These are phyloP conservation scores for Conoideocrella luteorostrata DNA, from an alignment of 2,329 filamentous ascomycete genomes.

Conservation along the genomic window DNA sequence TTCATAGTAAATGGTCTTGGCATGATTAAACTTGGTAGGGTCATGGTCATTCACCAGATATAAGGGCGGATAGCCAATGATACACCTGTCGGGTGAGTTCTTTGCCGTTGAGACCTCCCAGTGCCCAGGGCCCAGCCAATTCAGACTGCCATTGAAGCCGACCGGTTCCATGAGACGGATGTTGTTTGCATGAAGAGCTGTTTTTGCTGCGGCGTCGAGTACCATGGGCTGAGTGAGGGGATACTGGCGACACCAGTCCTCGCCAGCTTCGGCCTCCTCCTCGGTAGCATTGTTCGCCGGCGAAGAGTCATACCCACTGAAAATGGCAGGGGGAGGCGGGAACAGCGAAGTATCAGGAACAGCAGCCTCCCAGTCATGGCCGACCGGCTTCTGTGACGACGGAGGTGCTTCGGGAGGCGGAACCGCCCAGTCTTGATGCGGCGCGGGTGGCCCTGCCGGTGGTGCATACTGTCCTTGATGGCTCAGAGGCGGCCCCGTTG, in stretches of 20 bases:
- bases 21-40: constrained; percentile 36
- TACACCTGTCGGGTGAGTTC: constrained; percentile 51
- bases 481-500: constrained; percentile 23
- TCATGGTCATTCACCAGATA: constrained; percentile 57
- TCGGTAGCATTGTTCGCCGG: constrained; percentile 63
- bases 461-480: constrained; percentile 18
- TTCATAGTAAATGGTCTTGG: constrained; percentile 65
- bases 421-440: constrained; percentile 19
- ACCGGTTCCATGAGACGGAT: constrained; percentile 48
- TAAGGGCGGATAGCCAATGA: constrained; percentile 63
- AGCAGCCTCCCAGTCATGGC: constrained; percentile 64
- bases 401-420: constrained; percentile 33
- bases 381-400: constrained; percentile 18
- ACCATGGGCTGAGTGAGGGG: constrained; percentile 49
- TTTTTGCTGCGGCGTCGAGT: constrained; percentile 38
- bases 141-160: constrained; percentile 40
- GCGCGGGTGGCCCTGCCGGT: constrained; percentile 24
- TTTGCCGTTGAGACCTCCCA: constrained; percentile 41
- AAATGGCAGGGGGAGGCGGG: constrained; percentile 65
- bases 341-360: constrained; percentile 68
- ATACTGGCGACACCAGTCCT: constrained; percentile 57
- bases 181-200: constrained; percentile 44
- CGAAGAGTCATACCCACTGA: constrained; percentile 55
- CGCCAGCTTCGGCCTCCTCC: constrained; percentile 56
- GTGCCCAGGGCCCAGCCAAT: constrained; percentile 39